Evolutionary conservation across 192 early-diverging fungal species (phyloP).

Genomic region (Coemansia sp.): DNA sequence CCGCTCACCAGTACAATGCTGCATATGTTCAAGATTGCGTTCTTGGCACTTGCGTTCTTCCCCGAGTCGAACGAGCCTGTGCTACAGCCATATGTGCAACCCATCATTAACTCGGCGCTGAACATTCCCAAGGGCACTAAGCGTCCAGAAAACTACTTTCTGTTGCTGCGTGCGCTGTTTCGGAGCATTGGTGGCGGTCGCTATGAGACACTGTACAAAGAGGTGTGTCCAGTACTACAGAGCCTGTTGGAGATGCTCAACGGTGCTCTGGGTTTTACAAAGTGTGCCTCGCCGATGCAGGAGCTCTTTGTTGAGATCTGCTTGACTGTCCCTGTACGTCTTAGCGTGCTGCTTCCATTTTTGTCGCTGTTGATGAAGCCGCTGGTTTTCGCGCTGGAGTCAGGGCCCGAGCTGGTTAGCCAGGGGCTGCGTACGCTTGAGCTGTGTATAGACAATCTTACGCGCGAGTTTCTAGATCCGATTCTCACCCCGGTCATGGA

Average conservation of each 20-base stretch:
- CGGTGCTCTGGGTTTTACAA: constrained; percentile 67
- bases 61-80: constrained; percentile 90
- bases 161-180: constrained; percentile 86
- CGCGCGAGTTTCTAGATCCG: constrained; percentile 94
- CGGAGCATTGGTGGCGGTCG: constrained; percentile 95
- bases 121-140: constrained; percentile 80
- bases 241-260: constrained; percentile 92
- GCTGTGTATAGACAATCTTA: constrained; percentile 97
- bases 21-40: constrained; percentile 88
- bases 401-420: constrained; percentile 89
- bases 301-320: constrained; percentile 98
- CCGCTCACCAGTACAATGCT: constrained; percentile 65
- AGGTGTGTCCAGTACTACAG: constrained; percentile 90
- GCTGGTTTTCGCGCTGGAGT: constrained; percentile 87
- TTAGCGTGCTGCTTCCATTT: constrained; percentile 91
- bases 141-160: constrained; percentile 89
- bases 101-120: constrained; percentile 87
- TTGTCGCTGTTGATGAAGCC: constrained; percentile 95
- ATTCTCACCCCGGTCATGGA: constrained; percentile 92
- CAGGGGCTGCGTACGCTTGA: constrained; percentile 95
- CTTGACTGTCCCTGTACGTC: constrained; percentile 92
- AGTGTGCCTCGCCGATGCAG: constrained; percentile 80
- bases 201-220: constrained; percentile 93
- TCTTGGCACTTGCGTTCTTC: constrained; percentile 89
- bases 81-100: constrained; percentile 87